Evolutionary conservation across 2,329 filamentous ascomycete species (phyloP), one percentile per base, ranked within the genome.

Genomic region (Penicillium brasilianum): DNA sequence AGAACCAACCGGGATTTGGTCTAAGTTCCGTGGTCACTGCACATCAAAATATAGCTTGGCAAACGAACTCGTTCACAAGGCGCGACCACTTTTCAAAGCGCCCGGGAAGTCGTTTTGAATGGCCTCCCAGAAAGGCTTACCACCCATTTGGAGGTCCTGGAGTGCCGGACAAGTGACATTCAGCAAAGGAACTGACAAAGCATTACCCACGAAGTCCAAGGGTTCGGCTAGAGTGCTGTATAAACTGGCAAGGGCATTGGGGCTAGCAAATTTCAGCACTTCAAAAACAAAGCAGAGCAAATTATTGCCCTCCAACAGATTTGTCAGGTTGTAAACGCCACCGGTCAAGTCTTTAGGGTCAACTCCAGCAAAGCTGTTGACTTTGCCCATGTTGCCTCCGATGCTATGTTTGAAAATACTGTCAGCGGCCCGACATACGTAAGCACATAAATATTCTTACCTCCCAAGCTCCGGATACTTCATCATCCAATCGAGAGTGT

Each of bases 321-420:
- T 72, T 7, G 69, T 65, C 32, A 68, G 36, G 66, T 78, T 71
- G 60, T 75, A 63, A 36, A 79, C 69, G 39, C 81, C 81, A 20
- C 79, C 76, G 4, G 80, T 81, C 14, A 84, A 36, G 57, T 83
- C 71, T 1, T 63, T 59, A 1, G 82, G 36, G 62, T 81, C 72
- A 56, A 86, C 66, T 5, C 82, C 82, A 4, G 79, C 74, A 65
- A 85, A 86, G 22, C 77, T 81, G 71, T 86, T 82, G 22, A 82
- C 77, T 2, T 74, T 76, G 18, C 83, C 82, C 5, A 79, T 78
- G 64, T 86, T 86, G 10, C 84, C 84, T 10, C 84, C 84, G 16
- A 86, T 77, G 61, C 76, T 79, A 25, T 13, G 18, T 49, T 46
- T 1, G 8, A 18, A 4, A 58, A 7, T n/a, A 1, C 10, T 32